Evolutionary conservation across 2,329 filamentous ascomycete species (phyloP), one percentile per base, ranked within the genome.

Genomic region (Ophiostoma pallidulum): DNA sequence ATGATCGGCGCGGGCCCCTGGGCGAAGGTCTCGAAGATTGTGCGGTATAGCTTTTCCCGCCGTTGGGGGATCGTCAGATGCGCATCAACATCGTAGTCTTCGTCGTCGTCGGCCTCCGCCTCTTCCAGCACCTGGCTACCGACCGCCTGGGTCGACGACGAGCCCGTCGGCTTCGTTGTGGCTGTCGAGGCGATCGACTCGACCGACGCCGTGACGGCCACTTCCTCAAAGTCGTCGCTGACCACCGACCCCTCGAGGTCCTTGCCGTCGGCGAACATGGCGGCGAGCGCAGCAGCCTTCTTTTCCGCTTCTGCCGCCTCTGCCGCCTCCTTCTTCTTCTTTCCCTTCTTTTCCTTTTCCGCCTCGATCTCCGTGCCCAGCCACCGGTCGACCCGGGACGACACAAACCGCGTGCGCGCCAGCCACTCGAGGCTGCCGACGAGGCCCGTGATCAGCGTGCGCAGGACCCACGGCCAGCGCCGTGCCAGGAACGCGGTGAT

Each of bases 281-380:
- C 29, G 33, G 33, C n/a, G 4, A 53, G 47, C 35, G 58, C 58
- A 0, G 45, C 33, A 54, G 64, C 65, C 20, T 64, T n/a, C n/a
- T n/a, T n/a, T n/a, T n/a, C n/a, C n/a, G n/a, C n/a, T n/a, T n/a
- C 63, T 43, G 58, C 59, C 50, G 54, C 63, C 57, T 67, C 66
- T 44, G 66, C 65, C 55, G 70, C 68, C 55, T 70, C 68, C 56
- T 62, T 59, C 26, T 69, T 67, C 50, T 54, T 54, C 6, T 69
- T 70, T 24, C 74, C 73, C 62, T 73, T 74, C 60, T 57, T 54
- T 7, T 69, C 70, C 26, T 74, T 73, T 62, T 73, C 74, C 60
- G n/a, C n/a, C n/a, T n/a, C n/a, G n/a, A 74, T 71, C 29, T 22
- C 33, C 44, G 55, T 45, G 16, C n/a, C n/a, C n/a, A 63, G 44